Base-by-base conservation (phyloP, 2,329 filamentous ascomycete species). In the Cladosporium sp. region DNA sequence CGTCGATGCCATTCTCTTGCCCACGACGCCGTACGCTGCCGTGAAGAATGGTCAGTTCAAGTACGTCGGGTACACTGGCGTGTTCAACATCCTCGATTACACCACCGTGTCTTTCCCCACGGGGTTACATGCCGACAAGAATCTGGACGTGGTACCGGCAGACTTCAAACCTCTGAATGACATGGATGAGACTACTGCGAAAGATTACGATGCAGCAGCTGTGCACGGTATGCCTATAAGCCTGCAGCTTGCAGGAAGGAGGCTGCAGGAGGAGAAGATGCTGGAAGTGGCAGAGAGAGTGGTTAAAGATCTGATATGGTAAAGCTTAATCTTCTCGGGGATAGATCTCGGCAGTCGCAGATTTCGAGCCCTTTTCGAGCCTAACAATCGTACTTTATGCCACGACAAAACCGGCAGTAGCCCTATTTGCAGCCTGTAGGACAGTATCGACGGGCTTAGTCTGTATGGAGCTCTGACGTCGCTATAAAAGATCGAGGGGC, bases 31-130 rank as follows among this genome's bases (percentile, higher is more conserved):
- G 0, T 76, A 72, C 53, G 66, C 72, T 0, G 67, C 66, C 16
- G 68, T 73, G 2, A 66, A 70, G 52, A 63, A 74, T 54, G 71
- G 72, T 2, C 64, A 71, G 4, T 74, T 76, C 61, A 70, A 69
- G 55, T 68, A 73, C 54, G 71, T 77, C 10, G 73, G 73, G 2
- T 68, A 68, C 42, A 68, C 64, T 4, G 61, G 63, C n/a, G 71
- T 77, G 1, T 77, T 68, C 54, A 77, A 77, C 45, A 66, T 77
- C 5, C 63, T 77, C 4, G 75, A 77, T 54, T 77, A 76, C 54
- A 66, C 70, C 38, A 67, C 71, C 0, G 67, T 72, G 2, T 74
- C 72, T 0, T 77, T 77, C 51, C 74, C 74, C 1, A 66, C 63
- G 9, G 73, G 72, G 0, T 50, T 73, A 1, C 53, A 50, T 16